phyloP scores from a whole-genome alignment of 768 basidiomycete species.

The Suillus discolor region DNA sequence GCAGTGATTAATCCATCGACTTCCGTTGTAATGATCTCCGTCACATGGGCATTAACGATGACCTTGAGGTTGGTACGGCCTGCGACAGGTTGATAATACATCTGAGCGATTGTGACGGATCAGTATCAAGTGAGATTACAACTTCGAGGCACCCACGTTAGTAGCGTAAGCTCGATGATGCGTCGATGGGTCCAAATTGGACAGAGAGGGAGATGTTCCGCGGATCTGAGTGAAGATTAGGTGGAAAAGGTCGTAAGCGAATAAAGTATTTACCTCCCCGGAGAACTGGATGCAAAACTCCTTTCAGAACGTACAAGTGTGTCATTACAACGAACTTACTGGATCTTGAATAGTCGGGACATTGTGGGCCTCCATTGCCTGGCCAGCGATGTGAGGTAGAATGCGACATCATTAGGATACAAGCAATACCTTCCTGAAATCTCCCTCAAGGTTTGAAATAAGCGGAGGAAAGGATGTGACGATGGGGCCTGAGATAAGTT shows the following conservation, averaged over 20 bases:
- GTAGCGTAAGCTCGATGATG: background rate
- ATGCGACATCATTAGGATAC: background rate
- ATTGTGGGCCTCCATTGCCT: constrained; percentile 1
- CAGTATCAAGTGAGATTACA: background rate
- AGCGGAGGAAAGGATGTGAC: background rate
- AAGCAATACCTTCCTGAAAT: background rate
- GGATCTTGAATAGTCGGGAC: background rate
- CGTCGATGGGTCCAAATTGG: background rate
- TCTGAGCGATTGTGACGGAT: constrained; percentile 12
- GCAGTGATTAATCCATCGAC: constrained; percentile 34
- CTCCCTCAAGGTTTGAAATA: background rate
- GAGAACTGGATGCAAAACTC: background rate
- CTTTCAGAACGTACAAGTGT: background rate
- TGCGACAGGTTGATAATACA: constrained; percentile 24
- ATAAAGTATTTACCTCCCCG: background rate
- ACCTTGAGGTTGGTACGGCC: constrained; percentile 32
- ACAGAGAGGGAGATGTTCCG: background rate
- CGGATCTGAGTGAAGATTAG: background rate
- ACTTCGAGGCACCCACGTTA: background rate
- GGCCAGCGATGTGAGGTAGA: background rate
- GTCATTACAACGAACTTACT: background rate
- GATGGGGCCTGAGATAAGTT: background rate
- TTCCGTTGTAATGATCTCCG: constrained; percentile 25
- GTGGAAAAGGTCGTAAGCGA: background rate
- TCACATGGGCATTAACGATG: constrained; percentile 29